phyloP scores from a whole-genome alignment of 2,329 filamentous ascomycete species.

The Claviceps purpurea region DNA sequence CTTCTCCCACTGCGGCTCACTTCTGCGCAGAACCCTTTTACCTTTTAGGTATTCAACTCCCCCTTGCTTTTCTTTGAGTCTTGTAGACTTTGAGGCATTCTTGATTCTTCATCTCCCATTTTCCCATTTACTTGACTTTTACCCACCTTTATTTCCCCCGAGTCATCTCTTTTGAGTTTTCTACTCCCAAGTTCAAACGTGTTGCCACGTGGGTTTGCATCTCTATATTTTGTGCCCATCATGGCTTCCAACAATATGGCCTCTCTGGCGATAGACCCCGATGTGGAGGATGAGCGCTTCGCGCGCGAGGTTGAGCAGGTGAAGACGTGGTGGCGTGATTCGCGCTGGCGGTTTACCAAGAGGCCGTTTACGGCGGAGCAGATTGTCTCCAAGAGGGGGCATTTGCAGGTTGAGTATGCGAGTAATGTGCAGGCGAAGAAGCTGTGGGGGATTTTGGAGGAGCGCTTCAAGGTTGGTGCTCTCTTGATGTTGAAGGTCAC shows the following conservation, averaged over 20 bases:
- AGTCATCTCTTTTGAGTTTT: not conserved
- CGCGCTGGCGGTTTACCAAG: constrained; percentile 86
- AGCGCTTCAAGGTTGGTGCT: constrained; percentile 59
- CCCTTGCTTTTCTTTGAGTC: not conserved
- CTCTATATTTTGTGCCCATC: constrained; percentile 7
- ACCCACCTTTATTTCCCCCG: not conserved
- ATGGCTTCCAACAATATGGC: constrained; percentile 54
- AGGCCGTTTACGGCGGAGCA: constrained; percentile 91
- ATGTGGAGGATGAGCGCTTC: constrained; percentile 53
- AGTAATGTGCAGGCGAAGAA: constrained; percentile 87
- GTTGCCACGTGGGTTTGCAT: too few species aligned
- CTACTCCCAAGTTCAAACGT: not conserved
- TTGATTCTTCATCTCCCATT: not conserved
- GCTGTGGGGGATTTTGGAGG: constrained; percentile 81
- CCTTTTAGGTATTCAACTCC: not conserved
- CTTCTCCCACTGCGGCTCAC: too few species aligned
- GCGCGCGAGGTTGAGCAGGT: constrained; percentile 74
- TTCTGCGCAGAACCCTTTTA: too few species aligned
- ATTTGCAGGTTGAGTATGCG: constrained; percentile 79
- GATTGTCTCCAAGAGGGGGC: constrained; percentile 90
- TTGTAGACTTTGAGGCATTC: not conserved
- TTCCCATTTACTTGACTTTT: not conserved
- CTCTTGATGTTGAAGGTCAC: too few species aligned
- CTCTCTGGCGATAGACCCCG: constrained; percentile 41
- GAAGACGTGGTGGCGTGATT: constrained; percentile 87